phyloP scores from a whole-genome alignment of 2,329 filamentous ascomycete genomes.

The Fusarium pseudocircinatum region DNA sequence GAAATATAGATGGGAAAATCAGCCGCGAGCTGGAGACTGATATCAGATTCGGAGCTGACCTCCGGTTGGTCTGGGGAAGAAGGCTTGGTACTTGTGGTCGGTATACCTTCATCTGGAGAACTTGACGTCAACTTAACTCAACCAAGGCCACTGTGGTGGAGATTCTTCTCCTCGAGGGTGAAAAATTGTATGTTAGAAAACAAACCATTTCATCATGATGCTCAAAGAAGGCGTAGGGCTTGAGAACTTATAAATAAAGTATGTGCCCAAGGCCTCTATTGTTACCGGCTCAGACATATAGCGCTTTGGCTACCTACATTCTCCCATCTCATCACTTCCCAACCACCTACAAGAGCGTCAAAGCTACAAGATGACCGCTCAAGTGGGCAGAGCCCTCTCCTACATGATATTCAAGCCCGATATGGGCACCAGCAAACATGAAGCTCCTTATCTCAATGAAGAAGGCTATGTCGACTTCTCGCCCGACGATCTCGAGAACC shows the following conservation, averaged over 20 bases:
- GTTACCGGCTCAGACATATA: background rate
- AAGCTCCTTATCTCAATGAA: constrained; percentile 56
- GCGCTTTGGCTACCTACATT: background rate
- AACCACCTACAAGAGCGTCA: background rate
- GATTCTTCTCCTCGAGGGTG: background rate
- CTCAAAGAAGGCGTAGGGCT: background rate
- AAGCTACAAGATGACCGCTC: background rate
- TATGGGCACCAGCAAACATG: background rate
- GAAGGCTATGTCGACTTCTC: constrained; percentile 62
- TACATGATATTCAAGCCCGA: constrained; percentile 9
- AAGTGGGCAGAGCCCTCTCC: background rate
- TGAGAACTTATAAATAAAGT: constrained; percentile 7
- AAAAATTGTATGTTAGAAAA: background rate
- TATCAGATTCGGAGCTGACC: constrained; percentile 16
- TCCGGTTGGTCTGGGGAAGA: constrained; percentile 18
- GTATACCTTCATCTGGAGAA: constrained; percentile 12
- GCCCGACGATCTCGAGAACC: constrained; percentile 61
- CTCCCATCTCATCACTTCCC: background rate
- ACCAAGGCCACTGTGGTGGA: constrained; percentile 1
- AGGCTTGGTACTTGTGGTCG: background rate
- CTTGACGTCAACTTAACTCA: constrained; percentile 30
- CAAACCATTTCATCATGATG: constrained; percentile 6
- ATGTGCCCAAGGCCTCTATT: background rate
- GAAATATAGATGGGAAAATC: background rate
- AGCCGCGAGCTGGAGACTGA: background rate